Evolutionary conservation across 148 eudicot genomes (phyloP).

Genomic region (Rhododendron molle): DNA sequence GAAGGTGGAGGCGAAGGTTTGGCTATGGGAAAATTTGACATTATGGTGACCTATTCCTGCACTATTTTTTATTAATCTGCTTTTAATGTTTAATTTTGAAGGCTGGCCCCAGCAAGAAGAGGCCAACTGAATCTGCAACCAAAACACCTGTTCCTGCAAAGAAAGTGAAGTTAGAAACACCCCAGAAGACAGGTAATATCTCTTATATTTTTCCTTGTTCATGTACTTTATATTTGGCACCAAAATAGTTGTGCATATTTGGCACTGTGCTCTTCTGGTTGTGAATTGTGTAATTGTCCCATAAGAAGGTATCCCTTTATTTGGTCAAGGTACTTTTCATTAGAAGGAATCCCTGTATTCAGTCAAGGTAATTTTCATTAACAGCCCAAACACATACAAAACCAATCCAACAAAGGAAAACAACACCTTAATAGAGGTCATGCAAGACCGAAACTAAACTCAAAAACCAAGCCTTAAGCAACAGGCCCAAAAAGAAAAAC

Average conservation of each 20-base stretch:
- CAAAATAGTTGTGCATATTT: background rate
- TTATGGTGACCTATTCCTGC: background rate
- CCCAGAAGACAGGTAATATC: conserved; percentile 43
- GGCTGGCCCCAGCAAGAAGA: conserved; percentile 38
- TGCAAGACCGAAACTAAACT: too few species aligned
- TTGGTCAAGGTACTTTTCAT: background rate
- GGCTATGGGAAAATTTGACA: background rate
- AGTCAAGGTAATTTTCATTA: background rate
- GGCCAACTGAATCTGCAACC: conserved; percentile 27
- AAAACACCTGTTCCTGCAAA: conserved; percentile 41
- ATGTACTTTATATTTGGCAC: background rate
- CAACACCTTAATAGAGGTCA: too few species aligned
- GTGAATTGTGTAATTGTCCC: background rate
- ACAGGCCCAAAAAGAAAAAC: too few species aligned
- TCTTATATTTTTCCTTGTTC: background rate
- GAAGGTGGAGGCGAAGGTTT: conserved; percentile 5
- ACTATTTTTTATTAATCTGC: background rate
- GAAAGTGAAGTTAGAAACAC: conserved; percentile 43
- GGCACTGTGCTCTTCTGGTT: background rate
- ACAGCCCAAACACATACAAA: background rate
- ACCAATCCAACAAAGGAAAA: too few species aligned
- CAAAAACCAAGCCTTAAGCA: too few species aligned
- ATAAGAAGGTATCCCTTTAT: background rate
- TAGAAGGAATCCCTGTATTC: background rate
- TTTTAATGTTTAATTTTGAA: conserved; percentile 8